A percentile compares a stretch with the other conserved stretches of the same genome.
phyloP scores from a whole-genome alignment of 2,329 filamentous ascomycete species.

The Curvularia sp. region DNA sequence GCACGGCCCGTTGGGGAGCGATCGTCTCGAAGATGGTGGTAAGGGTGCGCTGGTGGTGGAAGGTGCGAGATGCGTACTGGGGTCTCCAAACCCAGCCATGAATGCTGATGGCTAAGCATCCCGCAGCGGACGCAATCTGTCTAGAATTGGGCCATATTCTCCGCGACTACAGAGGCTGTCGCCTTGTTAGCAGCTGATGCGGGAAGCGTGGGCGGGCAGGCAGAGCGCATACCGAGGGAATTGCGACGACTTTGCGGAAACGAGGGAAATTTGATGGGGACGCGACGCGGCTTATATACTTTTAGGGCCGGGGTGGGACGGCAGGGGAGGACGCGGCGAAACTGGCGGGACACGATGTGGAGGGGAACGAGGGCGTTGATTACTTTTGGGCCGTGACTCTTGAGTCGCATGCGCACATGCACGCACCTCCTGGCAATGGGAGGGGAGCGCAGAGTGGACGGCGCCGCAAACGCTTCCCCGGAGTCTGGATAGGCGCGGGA shows the following conservation, averaged over 20 bases:
- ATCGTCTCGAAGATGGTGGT: constrained; percentile 35
- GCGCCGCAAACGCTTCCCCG: constrained; percentile 28
- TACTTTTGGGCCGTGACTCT: constrained; percentile 35
- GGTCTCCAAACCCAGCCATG: constrained; percentile 47
- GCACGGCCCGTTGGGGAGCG: constrained; percentile 60
- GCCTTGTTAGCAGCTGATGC: constrained; percentile 33
- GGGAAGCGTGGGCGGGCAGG: constrained; percentile 26
- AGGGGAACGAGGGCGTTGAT: constrained; percentile 34
- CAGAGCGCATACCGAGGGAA: constrained; percentile 40
- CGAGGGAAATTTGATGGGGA: constrained; percentile 17
- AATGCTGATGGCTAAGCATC: constrained; percentile 42
- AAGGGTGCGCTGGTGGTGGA: constrained; percentile 21
- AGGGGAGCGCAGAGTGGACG: constrained; percentile 18
- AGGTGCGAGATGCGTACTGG: constrained; percentile 31
- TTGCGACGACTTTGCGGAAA: constrained; percentile 31
- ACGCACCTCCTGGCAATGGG: constrained; percentile 21
- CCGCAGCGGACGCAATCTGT: constrained; percentile 36
- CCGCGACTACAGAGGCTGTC: constrained; percentile 29
- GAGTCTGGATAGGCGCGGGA: constrained; percentile 30
- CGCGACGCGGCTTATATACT: constrained; percentile 27
- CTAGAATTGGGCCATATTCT: constrained; percentile 42
- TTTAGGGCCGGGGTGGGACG: constrained; percentile 19
- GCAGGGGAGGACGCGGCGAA: constrained; percentile 15
- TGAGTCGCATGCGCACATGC: constrained; percentile 26
- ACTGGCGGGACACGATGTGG: constrained; percentile 24